A percentile compares a stretch with the other conserved stretches of the same genome.
These are phyloP conservation scores for Botrytis elliptica DNA, from an alignment of 2,329 filamentous ascomycete species.

Conservation along the genomic window DNA sequence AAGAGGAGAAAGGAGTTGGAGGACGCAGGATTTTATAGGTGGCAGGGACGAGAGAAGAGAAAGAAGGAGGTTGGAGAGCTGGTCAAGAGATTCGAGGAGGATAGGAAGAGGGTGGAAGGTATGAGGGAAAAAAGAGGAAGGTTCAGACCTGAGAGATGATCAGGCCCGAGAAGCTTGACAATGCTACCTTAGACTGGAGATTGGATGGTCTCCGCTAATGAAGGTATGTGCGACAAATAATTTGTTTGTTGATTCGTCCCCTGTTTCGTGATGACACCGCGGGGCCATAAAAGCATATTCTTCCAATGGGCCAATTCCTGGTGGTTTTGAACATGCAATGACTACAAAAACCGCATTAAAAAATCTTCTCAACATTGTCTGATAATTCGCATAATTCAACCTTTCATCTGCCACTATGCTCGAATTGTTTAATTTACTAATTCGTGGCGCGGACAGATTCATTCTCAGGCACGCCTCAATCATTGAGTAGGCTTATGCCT, in stretches of 20 bases:
- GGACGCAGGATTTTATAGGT: slow-evolving; percentile 70
- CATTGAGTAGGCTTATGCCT: not conserved
- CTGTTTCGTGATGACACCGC: slow-evolving; percentile 48
- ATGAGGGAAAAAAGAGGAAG: slow-evolving; percentile 66
- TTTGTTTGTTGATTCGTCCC: not conserved
- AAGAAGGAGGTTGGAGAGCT: slow-evolving; percentile 72
- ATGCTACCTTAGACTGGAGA: not conserved
- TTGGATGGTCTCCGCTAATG: not conserved
- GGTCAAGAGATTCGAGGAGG: slow-evolving; percentile 72
- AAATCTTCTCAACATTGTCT: slow-evolving; percentile 66
- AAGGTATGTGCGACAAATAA: slow-evolving; percentile 26
- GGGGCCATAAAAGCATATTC: slow-evolving; percentile 52
- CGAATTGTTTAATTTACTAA: not conserved
- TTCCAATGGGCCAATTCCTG: slow-evolving; percentile 36
- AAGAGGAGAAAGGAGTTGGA: slow-evolving; percentile 62
- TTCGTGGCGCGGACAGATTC: not conserved
- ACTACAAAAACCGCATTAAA: slow-evolving; percentile 62
- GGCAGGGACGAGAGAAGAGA: slow-evolving; percentile 76
- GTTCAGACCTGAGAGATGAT: slow-evolving; percentile 52
- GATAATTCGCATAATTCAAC: slow-evolving; percentile 39
- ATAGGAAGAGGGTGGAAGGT: slow-evolving; percentile 67
- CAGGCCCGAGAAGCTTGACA: slow-evolving; percentile 35
- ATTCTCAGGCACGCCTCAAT: not conserved
- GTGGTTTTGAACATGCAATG: slow-evolving; percentile 43
- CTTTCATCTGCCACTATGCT: not conserved